These are phyloP conservation scores for Salmacisia buchloeana DNA, from an alignment of 1,284 basidiomycete genomes.

Conservation along the genomic window DNA sequence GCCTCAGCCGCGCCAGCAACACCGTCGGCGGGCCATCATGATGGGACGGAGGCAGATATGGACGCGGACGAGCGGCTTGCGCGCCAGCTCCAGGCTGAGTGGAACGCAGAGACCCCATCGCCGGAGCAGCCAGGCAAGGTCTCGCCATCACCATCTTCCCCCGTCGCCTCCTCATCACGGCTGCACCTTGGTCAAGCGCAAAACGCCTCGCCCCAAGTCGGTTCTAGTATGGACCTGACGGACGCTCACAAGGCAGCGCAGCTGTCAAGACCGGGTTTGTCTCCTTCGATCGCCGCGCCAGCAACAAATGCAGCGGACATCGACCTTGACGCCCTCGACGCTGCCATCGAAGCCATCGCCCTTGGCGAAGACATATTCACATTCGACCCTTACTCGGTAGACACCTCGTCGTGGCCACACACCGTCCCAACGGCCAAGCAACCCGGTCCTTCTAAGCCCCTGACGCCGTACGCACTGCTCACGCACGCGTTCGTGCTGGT, in stretches of 20 bases:
- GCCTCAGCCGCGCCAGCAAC: too few relatives aligned
- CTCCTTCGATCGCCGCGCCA: not conserved
- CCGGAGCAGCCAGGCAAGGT: not conserved
- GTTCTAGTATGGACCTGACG: not conserved
- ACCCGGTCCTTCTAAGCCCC: constrained; percentile 15
- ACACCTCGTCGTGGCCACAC: constrained; percentile 34
- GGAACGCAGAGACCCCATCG: not conserved
- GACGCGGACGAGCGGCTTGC: not conserved
- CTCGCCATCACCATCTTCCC: not conserved
- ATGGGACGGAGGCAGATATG: not conserved
- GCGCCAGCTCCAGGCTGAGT: not conserved
- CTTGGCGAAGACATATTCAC: constrained; percentile 47
- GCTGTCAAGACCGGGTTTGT: not conserved
- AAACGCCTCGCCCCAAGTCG: not conserved
- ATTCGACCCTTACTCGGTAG: constrained; percentile 38
- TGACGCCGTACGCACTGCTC: constrained; percentile 73
- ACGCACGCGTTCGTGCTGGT: constrained; percentile 69
- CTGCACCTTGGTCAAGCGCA: not conserved
- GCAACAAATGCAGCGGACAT: not conserved
- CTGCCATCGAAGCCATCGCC: constrained; percentile 27
- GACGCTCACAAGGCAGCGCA: not conserved
- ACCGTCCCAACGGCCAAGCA: constrained; percentile 12
- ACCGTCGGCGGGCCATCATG: too few relatives aligned
- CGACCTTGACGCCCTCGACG: constrained; percentile 29
- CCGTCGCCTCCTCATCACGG: not conserved